Base-by-base conservation (phyloP, 164 flowering plant species). In the Magnolia officinalis region DNA sequence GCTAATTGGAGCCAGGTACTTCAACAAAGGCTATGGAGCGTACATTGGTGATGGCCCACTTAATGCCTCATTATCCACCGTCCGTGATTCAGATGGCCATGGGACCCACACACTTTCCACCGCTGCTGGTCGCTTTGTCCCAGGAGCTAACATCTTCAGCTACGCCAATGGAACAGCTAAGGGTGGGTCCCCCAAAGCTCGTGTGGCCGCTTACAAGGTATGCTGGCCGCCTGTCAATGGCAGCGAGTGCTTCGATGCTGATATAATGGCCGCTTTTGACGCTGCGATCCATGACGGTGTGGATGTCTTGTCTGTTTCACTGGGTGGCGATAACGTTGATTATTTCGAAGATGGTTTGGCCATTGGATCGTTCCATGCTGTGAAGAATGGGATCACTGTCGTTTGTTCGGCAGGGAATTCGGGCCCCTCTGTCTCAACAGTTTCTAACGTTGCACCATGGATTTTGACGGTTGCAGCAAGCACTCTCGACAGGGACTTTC, bases 51-150 rank as follows among this genome's bases (percentile, higher is more conserved):
- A 78, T 16, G 2, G n/a, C 1, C 2, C 74, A 7, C 23, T 63
- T 3, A 8, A 20, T 4, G 26, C 18, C 0, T 88, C 83, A 1
- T 11, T 82, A 2, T 63, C 16, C 4, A 80, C 90, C 2, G 80
- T 88, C 26, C 84, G 90, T 0, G 95, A 93, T 82, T 1, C 24
- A 0, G 86, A 79, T 0, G 97, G 97, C 11, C 97, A 93, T 75
- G 97, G 97, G 1, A 63, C 89, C n/a, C 95, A 91, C 81, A 93
- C 98, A 4, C 77, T 93, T 11, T 91, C 98, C 0, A 93, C 92
- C 0, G 94, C 94, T 6, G 97, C 88, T 0, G 95, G 97, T 5
- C 85, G 70, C 24, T 86, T 89, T 74, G 94, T 91, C 3, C 67
- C 80, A 0, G 83, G 82, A 8, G 94, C 90, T 0, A 89, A 70